Percentiles rank a stretch among this genome's conserved stretches.
Conservation (phyloP, 2,329 filamentous ascomycete species). For the Colletotrichum somersetense region DNA sequence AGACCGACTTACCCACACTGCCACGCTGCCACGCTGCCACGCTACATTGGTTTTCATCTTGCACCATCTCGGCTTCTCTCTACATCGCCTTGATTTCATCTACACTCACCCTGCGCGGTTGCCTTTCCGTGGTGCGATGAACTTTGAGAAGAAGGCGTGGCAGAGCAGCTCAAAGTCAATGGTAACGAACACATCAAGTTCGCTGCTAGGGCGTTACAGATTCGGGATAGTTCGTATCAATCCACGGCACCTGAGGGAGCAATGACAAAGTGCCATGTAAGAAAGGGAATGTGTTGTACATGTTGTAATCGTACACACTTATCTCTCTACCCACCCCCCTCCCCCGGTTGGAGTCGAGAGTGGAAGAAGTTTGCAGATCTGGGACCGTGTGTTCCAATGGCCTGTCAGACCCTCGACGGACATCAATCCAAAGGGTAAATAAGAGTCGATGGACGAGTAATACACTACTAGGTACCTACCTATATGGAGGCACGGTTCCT, state of each 20-base stretch:
- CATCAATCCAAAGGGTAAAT: constrained; percentile 10
- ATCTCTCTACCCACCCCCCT: not conserved
- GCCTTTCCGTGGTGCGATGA: constrained; percentile 34
- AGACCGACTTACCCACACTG: not conserved
- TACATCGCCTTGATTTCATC: not conserved
- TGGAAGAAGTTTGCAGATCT: constrained; percentile 15
- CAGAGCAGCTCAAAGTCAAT: constrained; percentile 30
- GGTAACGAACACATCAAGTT: constrained; percentile 39
- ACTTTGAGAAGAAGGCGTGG: constrained; percentile 33
- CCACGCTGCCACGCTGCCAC: not conserved
- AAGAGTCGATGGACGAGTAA: not conserved
- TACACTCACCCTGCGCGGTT: constrained; percentile 18
- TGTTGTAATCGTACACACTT: not conserved
- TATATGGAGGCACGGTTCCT: not conserved
- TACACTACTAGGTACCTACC: too few relatives aligned
- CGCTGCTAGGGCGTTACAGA: constrained; percentile 37
- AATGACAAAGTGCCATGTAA: constrained; percentile 15
- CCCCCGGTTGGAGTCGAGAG: not conserved
- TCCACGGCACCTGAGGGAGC: constrained; percentile 18
- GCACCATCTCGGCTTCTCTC: not conserved
- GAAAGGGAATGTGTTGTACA: not conserved
- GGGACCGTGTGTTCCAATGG: constrained; percentile 30
- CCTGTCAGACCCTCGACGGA: constrained; percentile 23
- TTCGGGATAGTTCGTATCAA: constrained; percentile 35
- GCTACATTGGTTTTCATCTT: constrained; percentile 4